Conservation (phyloP, 768 basidiomycete species). For the Arthromyces matolae region DNA sequence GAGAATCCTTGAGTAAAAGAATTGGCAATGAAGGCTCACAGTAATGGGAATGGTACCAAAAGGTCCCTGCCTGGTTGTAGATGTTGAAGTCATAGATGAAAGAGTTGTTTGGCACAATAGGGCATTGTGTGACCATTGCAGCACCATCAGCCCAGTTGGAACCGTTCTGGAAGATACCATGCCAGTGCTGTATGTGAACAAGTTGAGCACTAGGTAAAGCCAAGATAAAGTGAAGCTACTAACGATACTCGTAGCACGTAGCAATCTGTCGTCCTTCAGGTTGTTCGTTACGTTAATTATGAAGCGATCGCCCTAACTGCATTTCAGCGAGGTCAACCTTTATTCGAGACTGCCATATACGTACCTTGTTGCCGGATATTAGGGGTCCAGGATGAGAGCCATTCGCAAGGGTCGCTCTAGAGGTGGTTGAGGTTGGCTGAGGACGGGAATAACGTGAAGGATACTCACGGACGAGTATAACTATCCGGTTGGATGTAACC, state of each 20-base stretch:
- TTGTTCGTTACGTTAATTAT: constrained; percentile 1
- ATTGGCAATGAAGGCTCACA: constrained; percentile 19
- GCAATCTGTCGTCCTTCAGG: not conserved
- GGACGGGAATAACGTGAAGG: not conserved
- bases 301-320: constrained; percentile 1
- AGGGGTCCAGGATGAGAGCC: constrained; percentile 1
- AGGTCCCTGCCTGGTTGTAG: constrained; percentile 16
- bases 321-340: not conserved
- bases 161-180: constrained; percentile 3
- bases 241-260: not conserved
- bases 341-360: too few relatives aligned
- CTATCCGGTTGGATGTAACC: not conserved
- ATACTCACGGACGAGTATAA: not conserved
- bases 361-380: not conserved
- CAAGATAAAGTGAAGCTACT: not conserved
- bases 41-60: constrained; percentile 22
- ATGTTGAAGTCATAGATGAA: constrained; percentile 33
- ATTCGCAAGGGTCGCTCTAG: constrained; percentile 2
- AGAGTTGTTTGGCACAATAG: constrained; percentile 12
- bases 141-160: constrained; percentile 1
- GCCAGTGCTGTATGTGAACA: not conserved
- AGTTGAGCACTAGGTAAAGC: not conserved
- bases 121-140: constrained; percentile 5
- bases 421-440: too few relatives aligned
- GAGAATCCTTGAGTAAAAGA: constrained; percentile 2